Evolutionary conservation across 2,329 filamentous ascomycete species (phyloP), one percentile per base, ranked within the genome.

Genomic region (Neofusicoccum kwambonambiense): DNA sequence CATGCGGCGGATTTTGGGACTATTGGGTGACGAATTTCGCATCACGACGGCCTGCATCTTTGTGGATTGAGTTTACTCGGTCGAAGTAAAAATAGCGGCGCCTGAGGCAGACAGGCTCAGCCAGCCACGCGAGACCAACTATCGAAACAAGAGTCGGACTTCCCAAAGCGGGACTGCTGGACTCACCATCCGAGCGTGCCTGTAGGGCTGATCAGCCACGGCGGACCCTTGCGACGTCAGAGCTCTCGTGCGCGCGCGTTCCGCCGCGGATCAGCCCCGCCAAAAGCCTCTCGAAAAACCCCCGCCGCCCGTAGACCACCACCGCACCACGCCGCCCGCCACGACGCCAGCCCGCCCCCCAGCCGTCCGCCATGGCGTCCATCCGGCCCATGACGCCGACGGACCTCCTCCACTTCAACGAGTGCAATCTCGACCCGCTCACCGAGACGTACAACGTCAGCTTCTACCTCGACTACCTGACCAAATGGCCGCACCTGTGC

Each of bases 401-500:
- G 70, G 95, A 99, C 77, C 84, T 98, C 67, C 88, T 97, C 79
- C 90, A 89, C 70, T 90, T 98, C 78, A 96, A 96, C 70, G 89
- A 93, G 69, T 97, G 93, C 79, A 99, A 99, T 76, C 89, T 99
- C 67, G 95, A 99, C 75, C 92, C 92, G 45, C 84, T 97, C 67
- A 98, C 95, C n/a, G 95, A 99, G 81, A 98, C 96, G 64, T 99
- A 98, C 81, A 93, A 96, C 77, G 86, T 97, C 69, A 87, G 88
- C 68, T 99, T 98, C 82, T 99, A 99, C 81, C 87, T 97, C 66
- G 91, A 96, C 73, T 99, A 99, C 79, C 88, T 97, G 69, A 92
- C 93, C 62, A 92, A 91, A 83, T 99, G 95, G 95, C 95, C 95
- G 1, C 90, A 93, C 31, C 86, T 98, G 49, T 98, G 97, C 81